These are phyloP conservation scores for Trichomonas tenax DNA, from an alignment of 208 protist species.

Conservation along the genomic window DNA sequence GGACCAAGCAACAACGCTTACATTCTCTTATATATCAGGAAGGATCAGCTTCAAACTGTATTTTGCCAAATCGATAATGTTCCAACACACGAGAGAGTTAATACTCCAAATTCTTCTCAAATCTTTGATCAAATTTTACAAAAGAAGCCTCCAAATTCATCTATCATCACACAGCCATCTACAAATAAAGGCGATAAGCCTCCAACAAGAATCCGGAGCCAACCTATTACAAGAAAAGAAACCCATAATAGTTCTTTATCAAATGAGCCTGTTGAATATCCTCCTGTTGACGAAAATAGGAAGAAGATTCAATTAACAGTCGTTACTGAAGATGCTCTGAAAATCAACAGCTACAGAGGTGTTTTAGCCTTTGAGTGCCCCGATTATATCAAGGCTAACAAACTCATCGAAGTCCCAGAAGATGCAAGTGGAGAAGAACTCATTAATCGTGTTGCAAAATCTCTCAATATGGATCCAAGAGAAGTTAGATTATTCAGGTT, in stretches of 20 bases:
- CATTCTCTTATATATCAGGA: not conserved
- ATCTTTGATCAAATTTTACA: not conserved
- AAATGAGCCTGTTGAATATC: no score
- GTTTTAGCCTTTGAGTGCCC: not conserved
- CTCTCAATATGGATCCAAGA: not conserved
- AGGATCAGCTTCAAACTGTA: not conserved
- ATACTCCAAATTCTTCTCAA: not conserved
- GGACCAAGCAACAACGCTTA: not conserved
- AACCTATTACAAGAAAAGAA: no score
- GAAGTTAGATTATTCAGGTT: not conserved
- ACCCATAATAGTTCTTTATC: no score
- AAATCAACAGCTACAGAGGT: not conserved
- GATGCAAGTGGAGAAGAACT: not conserved
- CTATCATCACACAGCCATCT: no score
- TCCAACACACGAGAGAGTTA: not conserved
- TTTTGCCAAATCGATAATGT: not conserved
- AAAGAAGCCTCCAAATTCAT: no score
- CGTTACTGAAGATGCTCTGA: not conserved
- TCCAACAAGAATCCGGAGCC: no score
- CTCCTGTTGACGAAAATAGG: no score
- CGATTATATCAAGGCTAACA: not conserved
- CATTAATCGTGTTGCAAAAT: not conserved
- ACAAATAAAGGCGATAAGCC: no score
- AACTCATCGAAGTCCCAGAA: not conserved
- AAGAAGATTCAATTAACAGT: not conserved